Evolutionary conservation across 176 grass and related monocot species (phyloP).

Genomic region (Otatea glauca): DNA sequence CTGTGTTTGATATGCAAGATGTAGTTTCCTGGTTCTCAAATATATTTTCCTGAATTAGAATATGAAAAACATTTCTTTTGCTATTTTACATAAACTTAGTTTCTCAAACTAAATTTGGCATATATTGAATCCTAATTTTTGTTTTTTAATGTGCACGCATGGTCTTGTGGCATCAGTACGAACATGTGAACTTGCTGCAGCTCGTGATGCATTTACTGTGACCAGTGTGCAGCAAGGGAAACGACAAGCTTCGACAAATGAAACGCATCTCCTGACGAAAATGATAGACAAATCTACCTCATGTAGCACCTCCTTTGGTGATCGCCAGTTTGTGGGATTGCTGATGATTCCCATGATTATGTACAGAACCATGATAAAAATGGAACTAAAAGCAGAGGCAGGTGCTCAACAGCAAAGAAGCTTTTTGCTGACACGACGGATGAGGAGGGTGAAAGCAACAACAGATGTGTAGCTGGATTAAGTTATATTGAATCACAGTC

Average conservation of each 20-base stretch:
- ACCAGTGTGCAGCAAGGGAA: conserved; percentile 33
- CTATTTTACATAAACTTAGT: conserved; percentile 15
- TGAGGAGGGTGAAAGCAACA: conserved; percentile 34
- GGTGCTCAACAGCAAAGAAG: conserved; percentile 56
- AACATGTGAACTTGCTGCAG: conserved; percentile 27
- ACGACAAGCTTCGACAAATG: conserved; percentile 21
- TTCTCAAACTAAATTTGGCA: not conserved
- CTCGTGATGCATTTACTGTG: conserved; percentile 4
- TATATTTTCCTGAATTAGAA: conserved; percentile 10
- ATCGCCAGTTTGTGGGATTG: conserved; percentile 30
- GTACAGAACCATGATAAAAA: conserved; percentile 56
- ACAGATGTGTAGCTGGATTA: conserved; percentile 47
- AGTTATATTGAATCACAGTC: conserved; percentile 82
- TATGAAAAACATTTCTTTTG: not conserved
- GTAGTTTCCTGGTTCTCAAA: not conserved
- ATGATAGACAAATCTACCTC: conserved; percentile 33
- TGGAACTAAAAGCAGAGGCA: conserved; percentile 51
- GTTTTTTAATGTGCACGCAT: not conserved
- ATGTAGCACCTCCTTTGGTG: conserved; percentile 30
- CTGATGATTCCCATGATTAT: conserved; percentile 48
- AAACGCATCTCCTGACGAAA: conserved; percentile 29
- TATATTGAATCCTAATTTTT: conserved; percentile 26
- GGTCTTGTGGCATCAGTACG: not conserved
- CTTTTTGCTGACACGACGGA: conserved; percentile 65
- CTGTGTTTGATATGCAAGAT: not conserved